These are phyloP conservation scores for Kwoniella shandongensis DNA, from an alignment of 768 basidiomycete species.

Conservation along the genomic window DNA sequence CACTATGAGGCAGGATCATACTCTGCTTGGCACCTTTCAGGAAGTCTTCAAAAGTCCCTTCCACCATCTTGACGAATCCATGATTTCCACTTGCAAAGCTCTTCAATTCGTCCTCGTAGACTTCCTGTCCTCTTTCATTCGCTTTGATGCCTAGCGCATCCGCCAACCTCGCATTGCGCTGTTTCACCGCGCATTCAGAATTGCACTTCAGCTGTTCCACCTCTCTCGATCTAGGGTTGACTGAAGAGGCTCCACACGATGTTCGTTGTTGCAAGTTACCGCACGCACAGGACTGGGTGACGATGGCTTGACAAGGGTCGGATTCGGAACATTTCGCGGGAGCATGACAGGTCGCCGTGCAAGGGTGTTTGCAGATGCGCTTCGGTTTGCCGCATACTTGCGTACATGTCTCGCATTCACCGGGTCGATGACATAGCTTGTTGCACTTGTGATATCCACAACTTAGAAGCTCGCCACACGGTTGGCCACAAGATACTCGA, in stretches of 20 bases:
- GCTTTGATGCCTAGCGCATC: constrained; percentile 82
- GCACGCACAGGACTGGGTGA: constrained; percentile 76
- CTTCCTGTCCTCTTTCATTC: constrained; percentile 52
- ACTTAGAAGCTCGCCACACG: constrained; percentile 71
- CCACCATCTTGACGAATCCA: constrained; percentile 71
- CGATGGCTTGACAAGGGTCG: constrained; percentile 67
- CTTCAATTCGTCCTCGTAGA: constrained; percentile 66
- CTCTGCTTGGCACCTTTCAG: constrained; percentile 43
- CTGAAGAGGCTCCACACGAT: constrained; percentile 65
- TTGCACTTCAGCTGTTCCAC: constrained; percentile 67
- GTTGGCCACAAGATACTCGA: constrained; percentile 78
- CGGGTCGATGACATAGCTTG: constrained; percentile 70
- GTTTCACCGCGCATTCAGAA: constrained; percentile 76
- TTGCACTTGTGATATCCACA: constrained; percentile 93
- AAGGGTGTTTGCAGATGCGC: constrained; percentile 78
- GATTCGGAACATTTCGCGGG: constrained; percentile 79
- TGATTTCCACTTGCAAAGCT: constrained; percentile 63
- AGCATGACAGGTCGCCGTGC: constrained; percentile 78
- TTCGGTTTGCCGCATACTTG: constrained; percentile 81
- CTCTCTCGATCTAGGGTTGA: constrained; percentile 58
- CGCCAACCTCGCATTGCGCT: constrained; percentile 83
- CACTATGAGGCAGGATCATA: constrained; percentile 35
- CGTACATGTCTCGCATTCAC: constrained; percentile 73
- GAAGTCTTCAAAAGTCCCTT: constrained; percentile 78
- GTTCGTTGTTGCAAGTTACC: constrained; percentile 74